Percentiles rank a stretch among this genome's conserved stretches.
These are phyloP conservation scores for Sabuloglossum arenarium DNA, from an alignment of 495 filamentous ascomycete genomes.

Conservation along the genomic window DNA sequence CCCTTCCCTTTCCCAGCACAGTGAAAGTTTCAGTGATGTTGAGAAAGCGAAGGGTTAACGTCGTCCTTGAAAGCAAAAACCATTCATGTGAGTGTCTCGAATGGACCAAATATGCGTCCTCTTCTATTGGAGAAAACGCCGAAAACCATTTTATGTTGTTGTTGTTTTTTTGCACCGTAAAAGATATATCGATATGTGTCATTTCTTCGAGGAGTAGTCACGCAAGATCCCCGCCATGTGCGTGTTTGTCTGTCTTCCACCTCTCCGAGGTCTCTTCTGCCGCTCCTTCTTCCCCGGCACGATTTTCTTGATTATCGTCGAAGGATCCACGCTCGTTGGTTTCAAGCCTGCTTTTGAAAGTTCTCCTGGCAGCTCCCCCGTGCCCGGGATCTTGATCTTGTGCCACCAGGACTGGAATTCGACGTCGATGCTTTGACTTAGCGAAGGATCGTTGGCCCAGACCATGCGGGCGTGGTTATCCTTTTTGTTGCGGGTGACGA, in stretches of 20 bases:
- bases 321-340: conserved; percentile 54
- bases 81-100: too few species aligned
- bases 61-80: too few species aligned
- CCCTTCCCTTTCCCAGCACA: too few species aligned
- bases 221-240: conserved; percentile 80
- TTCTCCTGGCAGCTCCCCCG: conserved; percentile 54
- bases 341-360: conserved; percentile 52
- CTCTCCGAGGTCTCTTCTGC: conserved; percentile 45
- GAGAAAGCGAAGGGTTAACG: too few species aligned
- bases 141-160: too few species aligned
- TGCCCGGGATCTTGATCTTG: conserved; percentile 52
- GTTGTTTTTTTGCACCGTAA: too few species aligned
- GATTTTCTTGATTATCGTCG: conserved; percentile 34
- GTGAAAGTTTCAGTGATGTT: too few species aligned
- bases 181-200: conserved; percentile 7
- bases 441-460: conserved; percentile 67
- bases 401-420: conserved; percentile 74
- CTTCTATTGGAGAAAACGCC: too few species aligned
- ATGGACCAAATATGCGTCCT: too few species aligned
- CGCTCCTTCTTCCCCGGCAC: conserved; percentile 33
- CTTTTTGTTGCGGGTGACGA: conserved; percentile 82
- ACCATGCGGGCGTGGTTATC: conserved; percentile 69
- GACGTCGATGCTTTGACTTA: conserved; percentile 52
- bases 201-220: conserved; percentile 53
- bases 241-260: conserved; percentile 73